Base-by-base conservation (phyloP, 1,284 basidiomycete genomes). In the Ustilago sp. region DNA sequence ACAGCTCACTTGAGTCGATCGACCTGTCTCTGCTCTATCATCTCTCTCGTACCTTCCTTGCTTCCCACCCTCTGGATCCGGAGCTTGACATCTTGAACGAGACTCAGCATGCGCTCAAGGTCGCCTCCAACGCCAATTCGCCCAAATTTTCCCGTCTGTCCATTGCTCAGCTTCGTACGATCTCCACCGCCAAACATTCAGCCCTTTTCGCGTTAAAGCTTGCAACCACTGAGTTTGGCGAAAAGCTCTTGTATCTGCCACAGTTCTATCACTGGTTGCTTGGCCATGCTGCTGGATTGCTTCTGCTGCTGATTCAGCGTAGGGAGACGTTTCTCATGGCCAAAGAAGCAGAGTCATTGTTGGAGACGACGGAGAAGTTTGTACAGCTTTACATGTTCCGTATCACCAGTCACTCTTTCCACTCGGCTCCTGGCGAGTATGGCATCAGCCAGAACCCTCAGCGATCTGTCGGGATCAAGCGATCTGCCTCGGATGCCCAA, bases 231-330 rank as follows among this genome's bases (percentile, higher is more conserved):
- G 79, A 79, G 23, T 81, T 80, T 43, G 73, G 73, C n/a, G 81
- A 83, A 19, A 77, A 68, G 35, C 67, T 83, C 7, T 70, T 66
- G 15, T 75, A 77, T 39, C 59, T 83, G 31, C 81, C 81, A 5
- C 77, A 73, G 23, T 74, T 77, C 63, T 82, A 83, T 53, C 82
- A 83, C 60, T 82, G 73, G 61, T 63, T 83, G 23, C 41, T 83
- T 12, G 72, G 69, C n/a, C 80, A 83, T 51, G 70, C 79, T 2
- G 80, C 78, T 7, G 77, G 81, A n/a, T 58, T 83, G 39, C 64
- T 80, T 0, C 55, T 83, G 35, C 62, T 68, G 5, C 57, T 83
- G 19, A 48, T 81, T 9, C 73, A 77, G 50, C 63, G 73, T 1
- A 66, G 65, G 12, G 58, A 70, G 31, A 62, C 62, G 7, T 78